Evolutionary conservation across 306 rosid species (phyloP).

Genomic region (Trifolium pratense): DNA sequence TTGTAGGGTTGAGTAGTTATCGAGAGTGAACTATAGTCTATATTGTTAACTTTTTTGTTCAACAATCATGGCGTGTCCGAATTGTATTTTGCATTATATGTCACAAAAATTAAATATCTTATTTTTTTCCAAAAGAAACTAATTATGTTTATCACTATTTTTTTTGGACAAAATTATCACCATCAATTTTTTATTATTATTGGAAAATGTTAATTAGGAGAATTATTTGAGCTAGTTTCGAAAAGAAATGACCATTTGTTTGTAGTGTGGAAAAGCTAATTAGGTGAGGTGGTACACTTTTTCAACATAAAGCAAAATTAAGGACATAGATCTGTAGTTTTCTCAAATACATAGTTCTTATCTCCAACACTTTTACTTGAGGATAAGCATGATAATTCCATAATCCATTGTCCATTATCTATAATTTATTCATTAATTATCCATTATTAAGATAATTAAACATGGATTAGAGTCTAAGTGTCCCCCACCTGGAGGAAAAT

Average conservation of each 20-base stretch:
- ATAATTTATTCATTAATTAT: slow-evolving; percentile 4
- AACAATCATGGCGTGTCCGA: not conserved
- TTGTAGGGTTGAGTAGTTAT: not conserved
- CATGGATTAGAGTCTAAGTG: slow-evolving; percentile 41
- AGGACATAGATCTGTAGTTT: slow-evolving; percentile 26
- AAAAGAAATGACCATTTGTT: not conserved
- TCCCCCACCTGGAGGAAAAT: slow-evolving; percentile 53
- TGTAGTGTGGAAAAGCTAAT: slow-evolving; percentile 10
- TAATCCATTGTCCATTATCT: slow-evolving; percentile 43
- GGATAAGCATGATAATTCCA: slow-evolving; percentile 52
- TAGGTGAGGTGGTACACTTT: slow-evolving; percentile 6
- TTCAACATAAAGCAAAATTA: slow-evolving; percentile 39
- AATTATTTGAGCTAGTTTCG: not conserved
- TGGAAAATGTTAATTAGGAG: slow-evolving; percentile 19
- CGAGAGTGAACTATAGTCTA: not conserved
- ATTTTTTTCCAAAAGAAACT: not conserved
- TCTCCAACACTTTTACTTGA: slow-evolving; percentile 22
- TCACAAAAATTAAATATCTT: not conserved
- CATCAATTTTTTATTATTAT: not conserved
- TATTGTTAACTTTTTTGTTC: not conserved
- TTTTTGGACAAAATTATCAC: not conserved
- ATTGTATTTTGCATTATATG: not conserved
- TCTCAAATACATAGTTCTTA: slow-evolving; percentile 32
- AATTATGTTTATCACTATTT: not conserved
- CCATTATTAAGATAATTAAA: slow-evolving; percentile 30